Base-by-base conservation (phyloP, 768 basidiomycete species). In the Lactifluus pinguis region DNA sequence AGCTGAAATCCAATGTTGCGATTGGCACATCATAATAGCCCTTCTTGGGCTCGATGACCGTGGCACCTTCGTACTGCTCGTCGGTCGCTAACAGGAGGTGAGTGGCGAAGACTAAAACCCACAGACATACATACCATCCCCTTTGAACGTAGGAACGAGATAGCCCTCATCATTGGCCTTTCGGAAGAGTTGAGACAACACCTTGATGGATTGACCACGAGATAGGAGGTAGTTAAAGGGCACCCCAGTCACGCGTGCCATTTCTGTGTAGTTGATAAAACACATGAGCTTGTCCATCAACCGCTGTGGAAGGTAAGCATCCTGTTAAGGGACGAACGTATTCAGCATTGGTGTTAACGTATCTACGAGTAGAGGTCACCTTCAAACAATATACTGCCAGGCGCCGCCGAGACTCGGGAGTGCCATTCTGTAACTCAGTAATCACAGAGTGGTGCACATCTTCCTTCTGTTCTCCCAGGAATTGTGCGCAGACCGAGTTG, bases 201-300 rank as follows among this genome's bases (percentile, higher is more conserved):
- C 97, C 71, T 98, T 99, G 80, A 99, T 98, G 45, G 95, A 98
- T 72, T 99, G 97, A 1, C 97, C 97, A 44, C 95, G 84, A 19
- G 94, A 80, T 8, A 99, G 79, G 7, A 99, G 80, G 71, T 84
- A 98, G 69, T 98, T 98, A 82, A 99, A 99, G 0, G 97, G 97
- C 11, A 99, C 94, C n/a, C 97, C 97, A 0, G 97, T 99, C 4
- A 99, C 97, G 71, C 97, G 90, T n/a, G 97, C 82, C 97, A 99
- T 98, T 72, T 99, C 97, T 49, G 84, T 87, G 69, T 97, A 98
- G 72, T 99, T 99, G 72, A 99, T 87, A 68, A 99, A 94, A 64
- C 93, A 98, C 97, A 98, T 98, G 36, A 99, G 79, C 72, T 98
- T 99, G 73, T 98, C 97, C 72, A 99, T 80, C 42, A 98, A 73